Conservation (phyloP, 768 basidiomycete species). For the Mycena olivaceomarginata region DNA sequence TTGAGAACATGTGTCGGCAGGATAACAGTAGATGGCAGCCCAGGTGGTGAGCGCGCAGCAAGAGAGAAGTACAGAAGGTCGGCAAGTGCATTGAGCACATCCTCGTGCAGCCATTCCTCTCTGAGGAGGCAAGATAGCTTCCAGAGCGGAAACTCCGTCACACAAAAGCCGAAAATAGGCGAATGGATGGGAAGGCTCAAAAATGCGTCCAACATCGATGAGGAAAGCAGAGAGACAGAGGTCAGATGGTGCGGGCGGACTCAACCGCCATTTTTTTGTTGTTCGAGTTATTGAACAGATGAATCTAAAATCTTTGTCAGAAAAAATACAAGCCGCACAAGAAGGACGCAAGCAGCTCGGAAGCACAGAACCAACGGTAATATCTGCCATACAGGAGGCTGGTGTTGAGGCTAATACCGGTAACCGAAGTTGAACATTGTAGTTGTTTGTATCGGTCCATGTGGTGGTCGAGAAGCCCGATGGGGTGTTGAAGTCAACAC, state of each 20-base stretch:
- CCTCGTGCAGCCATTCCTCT: constrained; percentile 28
- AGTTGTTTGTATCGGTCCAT: no score
- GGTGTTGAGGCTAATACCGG: no score
- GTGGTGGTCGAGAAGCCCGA: no score
- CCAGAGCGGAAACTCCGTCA: constrained; percentile 10
- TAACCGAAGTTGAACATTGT: no score
- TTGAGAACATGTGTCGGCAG: constrained; percentile 11
- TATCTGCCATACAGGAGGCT: no score
- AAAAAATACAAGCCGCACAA: no score
- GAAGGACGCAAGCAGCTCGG: no score
- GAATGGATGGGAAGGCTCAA: constrained; percentile 9
- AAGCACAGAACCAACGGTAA: no score
- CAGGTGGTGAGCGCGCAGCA: background rate
- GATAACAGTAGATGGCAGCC: background rate
- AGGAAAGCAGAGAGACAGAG: background rate
- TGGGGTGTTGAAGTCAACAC: no score
- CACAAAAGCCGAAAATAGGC: constrained; percentile 19
- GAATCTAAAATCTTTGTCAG: constrained; percentile 1
- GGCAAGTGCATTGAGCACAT: constrained; percentile 19
- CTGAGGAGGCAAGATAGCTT: constrained; percentile 27
- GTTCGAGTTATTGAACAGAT: background rate
- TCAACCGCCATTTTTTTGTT: constrained; percentile 4
- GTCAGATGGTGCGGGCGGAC: background rate
- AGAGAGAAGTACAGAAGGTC: constrained; percentile 20
- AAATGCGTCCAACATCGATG: background rate